Evolutionary conservation across 371 early-diverging fungal species (phyloP), one percentile per base, ranked within the genome.

Genomic region (Mucor lusitanicus): DNA sequence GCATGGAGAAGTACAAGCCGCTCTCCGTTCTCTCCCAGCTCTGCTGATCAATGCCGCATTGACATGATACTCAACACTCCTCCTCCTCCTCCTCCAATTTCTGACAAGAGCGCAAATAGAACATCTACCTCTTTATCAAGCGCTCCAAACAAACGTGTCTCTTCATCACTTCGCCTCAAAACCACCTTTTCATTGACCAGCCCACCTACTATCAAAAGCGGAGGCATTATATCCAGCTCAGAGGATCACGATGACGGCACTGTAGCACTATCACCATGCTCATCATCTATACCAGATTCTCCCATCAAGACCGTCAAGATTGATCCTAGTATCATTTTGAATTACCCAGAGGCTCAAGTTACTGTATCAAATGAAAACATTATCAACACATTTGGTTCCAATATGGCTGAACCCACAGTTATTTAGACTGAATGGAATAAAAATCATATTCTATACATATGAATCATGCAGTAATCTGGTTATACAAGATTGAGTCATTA

Each of bases 331-430:
- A 63, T 63, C 53, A 63, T 48, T 9, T 17, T 53, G 35, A 53
- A 35, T 25, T 63, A 63, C 23, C 63, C 63, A 23, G 63, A 63
- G 8, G 54, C 63, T 17, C 46, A 57, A 57, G 32, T 57, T 19
- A 44, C n/a, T 6, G n/a, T 44, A 19, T 44, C 44, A 44, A 44
- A 44, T n/a, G 8, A 44, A 4, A 44, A 44, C 19, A n/a, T 44
- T 7, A n/a, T 44, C 0, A 44, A 44, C 6, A 44, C 44, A 44
- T 44, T 44, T 44, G 44, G 44, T 6, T 44, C 6, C 44, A 44
- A 6, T 19, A 19, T n/a, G 19, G 19, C 7, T 19, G n/a, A 44
- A 8, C 19, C 44, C 17, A 44, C 44, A 19, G 17, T 44, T 6
- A 44, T n/a, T 6, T 44, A 37, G 44, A 44, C 2, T 44, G 1